Base-by-base conservation (phyloP, 441 rosid genomes). In the Hura crepitans region DNA sequence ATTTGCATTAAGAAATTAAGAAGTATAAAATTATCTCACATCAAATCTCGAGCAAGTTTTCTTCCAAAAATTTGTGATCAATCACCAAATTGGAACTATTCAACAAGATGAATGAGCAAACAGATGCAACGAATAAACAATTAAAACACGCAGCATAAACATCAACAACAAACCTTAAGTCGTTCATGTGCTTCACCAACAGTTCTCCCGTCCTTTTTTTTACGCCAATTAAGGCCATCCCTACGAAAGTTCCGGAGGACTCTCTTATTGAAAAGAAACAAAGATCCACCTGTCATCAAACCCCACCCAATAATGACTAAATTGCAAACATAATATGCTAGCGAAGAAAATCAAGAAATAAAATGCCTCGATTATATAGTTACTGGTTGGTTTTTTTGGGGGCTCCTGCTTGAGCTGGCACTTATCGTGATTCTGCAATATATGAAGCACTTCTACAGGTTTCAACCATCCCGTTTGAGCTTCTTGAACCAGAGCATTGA, bases 161-260 rank as follows among this genome's bases (percentile, higher is more conserved):
- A 51, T 69, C 17, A 30, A 51, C 3, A 60, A 65, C 65, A 63
- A 61, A 93, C 98, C 96, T 92, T 96, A 72, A 96, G 97, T 37
- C 92, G 79, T 79, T 96, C 98, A 58, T 96, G 98, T 54, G 96
- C 98, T 85, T 96, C 98, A 9, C 96, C 91, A 70, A 96, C 90
- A 75, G 91, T 89, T 76, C 89, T 84, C 55, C 97, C 96, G 70
- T 91, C 96, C 74, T 65, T 91, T 78, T 96, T 96, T 74, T 80
- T 91, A 57, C 89, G 85, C 97, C 99, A 96, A 73, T 72, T 87
- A 78, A 91, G 98, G 62, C 97, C 98, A 72, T 96, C 99, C 77
- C 82, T 88, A 42, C 94, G 92, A 45, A 92, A 96, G 80, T 86
- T 87, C 33, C 90, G 82, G 69, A 85, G 85, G 17, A 86, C 85